A percentile compares a stretch with the other conserved stretches of the same genome.
phyloP scores from a whole-genome alignment of 2,329 filamentous ascomycete genomes.

The Talaromyces sp. region DNA sequence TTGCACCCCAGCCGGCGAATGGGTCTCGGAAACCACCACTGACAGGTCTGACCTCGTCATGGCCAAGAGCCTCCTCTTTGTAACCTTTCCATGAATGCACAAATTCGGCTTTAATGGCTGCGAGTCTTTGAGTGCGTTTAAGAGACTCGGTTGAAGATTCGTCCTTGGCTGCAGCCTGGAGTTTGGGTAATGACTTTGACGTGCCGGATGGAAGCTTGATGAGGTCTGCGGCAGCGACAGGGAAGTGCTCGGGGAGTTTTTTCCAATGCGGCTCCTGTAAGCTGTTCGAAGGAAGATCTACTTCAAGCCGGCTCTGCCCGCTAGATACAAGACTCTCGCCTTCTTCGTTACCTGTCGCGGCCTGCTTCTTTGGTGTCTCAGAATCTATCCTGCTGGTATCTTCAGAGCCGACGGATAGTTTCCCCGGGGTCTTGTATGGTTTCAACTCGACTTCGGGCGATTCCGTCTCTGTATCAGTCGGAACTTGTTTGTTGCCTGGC shows the following conservation, averaged over 20 bases:
- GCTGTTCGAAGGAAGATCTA: slow-evolving; percentile 13
- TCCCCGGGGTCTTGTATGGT: background rate
- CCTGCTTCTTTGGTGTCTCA: background rate
- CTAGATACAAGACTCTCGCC: background rate
- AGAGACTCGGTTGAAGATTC: slow-evolving; percentile 58
- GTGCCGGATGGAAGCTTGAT: slow-evolving; percentile 69
- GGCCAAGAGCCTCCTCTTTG: slow-evolving; percentile 69
- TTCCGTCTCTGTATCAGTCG: background rate
- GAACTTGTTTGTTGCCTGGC: background rate
- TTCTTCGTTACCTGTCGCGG: background rate
- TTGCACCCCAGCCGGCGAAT: slow-evolving; percentile 89
- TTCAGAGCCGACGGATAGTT: background rate
- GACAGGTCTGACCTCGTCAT: slow-evolving; percentile 78
- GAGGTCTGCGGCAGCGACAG: slow-evolving; percentile 63
- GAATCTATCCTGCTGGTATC: background rate
- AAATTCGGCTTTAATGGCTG: slow-evolving; percentile 67
- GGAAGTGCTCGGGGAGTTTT: slow-evolving; percentile 70
- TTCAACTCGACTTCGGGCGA: background rate
- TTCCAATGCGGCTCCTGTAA: slow-evolving; percentile 59
- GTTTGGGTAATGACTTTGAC: slow-evolving; percentile 63
- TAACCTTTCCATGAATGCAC: slow-evolving; percentile 78
- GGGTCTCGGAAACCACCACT: slow-evolving; percentile 64
- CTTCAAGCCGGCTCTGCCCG: background rate
- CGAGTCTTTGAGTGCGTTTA: slow-evolving; percentile 59
- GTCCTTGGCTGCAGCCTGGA: slow-evolving; percentile 65